These are phyloP conservation scores for Tricladium varicosporioides DNA, from an alignment of 2,329 filamentous ascomycete genomes.

Conservation along the genomic window DNA sequence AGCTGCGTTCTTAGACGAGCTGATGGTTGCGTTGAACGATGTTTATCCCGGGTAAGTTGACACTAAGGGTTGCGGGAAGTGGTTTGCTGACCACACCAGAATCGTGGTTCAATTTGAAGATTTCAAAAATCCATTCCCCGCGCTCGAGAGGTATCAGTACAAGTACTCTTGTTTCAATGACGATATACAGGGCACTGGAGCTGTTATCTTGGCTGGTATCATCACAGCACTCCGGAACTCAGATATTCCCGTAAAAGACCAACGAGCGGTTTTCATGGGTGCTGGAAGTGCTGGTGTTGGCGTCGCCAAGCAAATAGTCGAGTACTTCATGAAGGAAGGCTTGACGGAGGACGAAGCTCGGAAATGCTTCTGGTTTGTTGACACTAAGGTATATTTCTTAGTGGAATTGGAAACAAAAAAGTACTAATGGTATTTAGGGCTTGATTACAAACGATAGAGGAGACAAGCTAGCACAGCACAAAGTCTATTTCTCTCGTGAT, in stretches of 20 bases:
- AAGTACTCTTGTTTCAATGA: slow-evolving; percentile 88
- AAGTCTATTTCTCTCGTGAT: slow-evolving; percentile 39
- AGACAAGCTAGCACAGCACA: slow-evolving; percentile 68
- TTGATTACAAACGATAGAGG: slow-evolving; percentile 69
- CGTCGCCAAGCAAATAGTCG: slow-evolving; percentile 80
- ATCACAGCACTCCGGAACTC: slow-evolving; percentile 71
- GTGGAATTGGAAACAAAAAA: background rate
- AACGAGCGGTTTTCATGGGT: slow-evolving; percentile 74
- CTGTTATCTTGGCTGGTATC: slow-evolving; percentile 79
- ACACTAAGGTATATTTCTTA: slow-evolving; percentile 44
- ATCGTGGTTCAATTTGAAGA: slow-evolving; percentile 67
- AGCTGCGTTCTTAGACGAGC: slow-evolving; percentile 71
- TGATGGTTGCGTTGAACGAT: slow-evolving; percentile 65
- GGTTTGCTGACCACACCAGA: slow-evolving; percentile 48
- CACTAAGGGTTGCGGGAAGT: slow-evolving; percentile 72
- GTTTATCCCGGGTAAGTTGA: slow-evolving; percentile 76
- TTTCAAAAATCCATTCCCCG: slow-evolving; percentile 57
- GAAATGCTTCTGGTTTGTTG: slow-evolving; percentile 70
- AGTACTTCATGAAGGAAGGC: slow-evolving; percentile 66
- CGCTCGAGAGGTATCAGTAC: slow-evolving; percentile 71
- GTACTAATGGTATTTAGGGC: slow-evolving; percentile 44
- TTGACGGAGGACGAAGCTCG: slow-evolving; percentile 69
- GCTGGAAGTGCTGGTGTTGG: slow-evolving; percentile 79
- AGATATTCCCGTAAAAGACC: slow-evolving; percentile 61
- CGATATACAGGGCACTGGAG: slow-evolving; percentile 85